Percentiles rank a stretch among this genome's conserved stretches.
Evolutionary conservation across 768 basidiomycete genomes (phyloP).

Genomic region (Auricularia sp.): DNA sequence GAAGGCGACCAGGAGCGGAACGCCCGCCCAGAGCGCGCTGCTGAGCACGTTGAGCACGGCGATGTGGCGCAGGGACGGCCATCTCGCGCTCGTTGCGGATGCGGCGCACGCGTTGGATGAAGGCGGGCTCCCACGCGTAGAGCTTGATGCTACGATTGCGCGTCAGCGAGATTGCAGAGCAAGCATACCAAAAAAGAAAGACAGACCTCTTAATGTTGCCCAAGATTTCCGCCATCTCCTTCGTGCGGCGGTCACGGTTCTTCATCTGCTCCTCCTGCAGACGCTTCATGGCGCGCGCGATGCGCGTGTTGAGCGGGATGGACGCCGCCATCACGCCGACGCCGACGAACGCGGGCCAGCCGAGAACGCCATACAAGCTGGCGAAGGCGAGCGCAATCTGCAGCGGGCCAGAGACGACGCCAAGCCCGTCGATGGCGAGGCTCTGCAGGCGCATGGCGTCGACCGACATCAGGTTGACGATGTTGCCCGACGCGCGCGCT

Average conservation of each 20-base stretch:
- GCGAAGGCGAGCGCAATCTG: slow-evolving; percentile 86
- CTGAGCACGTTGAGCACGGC: slow-evolving; percentile 63
- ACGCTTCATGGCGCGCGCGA: slow-evolving; percentile 58
- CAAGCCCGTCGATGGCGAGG: slow-evolving; percentile 72
- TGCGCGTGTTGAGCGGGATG: slow-evolving; percentile 61
- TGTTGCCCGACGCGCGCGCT: slow-evolving; percentile 80
- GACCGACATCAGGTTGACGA: slow-evolving; percentile 90
- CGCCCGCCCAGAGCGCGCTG: slow-evolving; percentile 54
- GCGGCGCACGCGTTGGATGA: slow-evolving; percentile 65
- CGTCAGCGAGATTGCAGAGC: background rate
- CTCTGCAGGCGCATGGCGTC: slow-evolving; percentile 74
- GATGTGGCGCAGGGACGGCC: slow-evolving; percentile 69
- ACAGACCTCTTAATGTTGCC: slow-evolving; percentile 75
- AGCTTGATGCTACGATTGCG: slow-evolving; percentile 56
- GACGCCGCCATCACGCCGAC: slow-evolving; percentile 83
- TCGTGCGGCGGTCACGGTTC: slow-evolving; percentile 73
- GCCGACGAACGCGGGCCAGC: slow-evolving; percentile 86
- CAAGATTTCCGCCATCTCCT: slow-evolving; percentile 88
- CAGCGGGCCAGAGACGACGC: slow-evolving; percentile 75
- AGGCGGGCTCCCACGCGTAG: slow-evolving; percentile 93
- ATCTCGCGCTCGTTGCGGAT: slow-evolving; percentile 80
- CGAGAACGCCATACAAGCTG: slow-evolving; percentile 83
- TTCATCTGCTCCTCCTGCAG: slow-evolving; percentile 92
- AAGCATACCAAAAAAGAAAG: too few relatives aligned
- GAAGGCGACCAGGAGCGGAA: slow-evolving; percentile 69